Base-by-base conservation (phyloP, 768 basidiomycete genomes). In the Sporobolomyces pararoseus region DNA sequence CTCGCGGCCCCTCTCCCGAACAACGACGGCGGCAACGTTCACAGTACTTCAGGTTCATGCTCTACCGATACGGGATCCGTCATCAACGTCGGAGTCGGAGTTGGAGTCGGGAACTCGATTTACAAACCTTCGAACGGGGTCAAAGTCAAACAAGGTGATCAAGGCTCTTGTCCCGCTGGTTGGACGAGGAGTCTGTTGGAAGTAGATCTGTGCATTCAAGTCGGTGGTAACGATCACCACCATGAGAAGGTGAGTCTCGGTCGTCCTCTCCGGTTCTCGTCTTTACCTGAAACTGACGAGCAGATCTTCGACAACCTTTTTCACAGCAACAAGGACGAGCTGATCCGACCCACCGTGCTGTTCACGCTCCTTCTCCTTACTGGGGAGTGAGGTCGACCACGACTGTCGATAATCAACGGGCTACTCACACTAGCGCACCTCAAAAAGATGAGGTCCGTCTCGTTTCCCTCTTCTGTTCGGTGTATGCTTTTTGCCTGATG, bases 141-240 rank as follows among this genome's bases (percentile, higher is more conserved):
- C 57, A 66, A 66, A 35, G 57, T 66, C 57, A 66, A 59, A 34
- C 55, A 66, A 29, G 65, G 65, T 10, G 47, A 51, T n/a, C 23
- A 29, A 31, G 49, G 65, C 7, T 31, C 25, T 16, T 66, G 65
- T 35, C 65, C 65, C 2, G 23, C n/a, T 4, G 65, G 65, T 2
- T 66, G 65, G 65, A 59, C 65, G 12, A 19, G 42, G 37, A 51
- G 47, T n/a, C 35, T 59, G 2, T 12, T 59, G 7, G 17, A 59
- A 35, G 65, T 59, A 19, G 52, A 52, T 46, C 49, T 66, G 1
- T 66, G 65, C 37, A 59, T 66, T 25, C 4, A 66, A 49, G 46
- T 66, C 21, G 65, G 57, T 17, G 65, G 65, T 7, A n/a, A 50
- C 32, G 65, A 66, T n/a, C 65, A 66, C 57, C 4, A 42, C 19